Conservation (phyloP, 345 rosid species). For the Excoecaria cochinchinensis region DNA sequence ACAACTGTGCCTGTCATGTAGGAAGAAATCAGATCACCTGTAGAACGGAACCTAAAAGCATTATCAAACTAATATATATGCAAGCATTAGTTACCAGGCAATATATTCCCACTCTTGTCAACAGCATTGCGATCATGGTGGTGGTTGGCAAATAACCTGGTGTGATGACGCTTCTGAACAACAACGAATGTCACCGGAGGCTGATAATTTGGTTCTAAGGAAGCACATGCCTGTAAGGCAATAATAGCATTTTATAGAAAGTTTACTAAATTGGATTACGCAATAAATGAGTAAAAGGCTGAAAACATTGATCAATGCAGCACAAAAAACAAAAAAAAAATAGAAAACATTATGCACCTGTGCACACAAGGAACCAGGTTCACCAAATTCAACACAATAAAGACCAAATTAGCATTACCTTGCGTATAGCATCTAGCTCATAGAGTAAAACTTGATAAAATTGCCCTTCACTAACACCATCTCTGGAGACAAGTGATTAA, state of each 20-base stretch:
- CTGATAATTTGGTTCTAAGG: constrained; percentile 96
- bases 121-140: constrained; percentile 68
- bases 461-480: constrained; percentile 98
- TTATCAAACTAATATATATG: neutral
- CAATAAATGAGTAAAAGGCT: neutral
- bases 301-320: neutral
- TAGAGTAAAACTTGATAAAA: constrained; percentile 90
- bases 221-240: constrained; percentile 76
- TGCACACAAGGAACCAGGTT: too few relatives aligned
- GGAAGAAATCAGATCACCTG: neutral
- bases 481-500: constrained; percentile 43
- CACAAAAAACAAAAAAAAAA: too few relatives aligned
- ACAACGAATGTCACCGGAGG: constrained; percentile 98
- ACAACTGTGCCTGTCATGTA: constrained; percentile 75
- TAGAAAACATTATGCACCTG: too few relatives aligned
- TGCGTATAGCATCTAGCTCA: constrained; percentile 96
- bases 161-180: constrained; percentile 99
- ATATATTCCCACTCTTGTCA: constrained; percentile 88
- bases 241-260: neutral
- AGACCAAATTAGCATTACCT: constrained; percentile 42
- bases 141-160: constrained; percentile 87
- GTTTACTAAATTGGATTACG: neutral
- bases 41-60: neutral
- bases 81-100: constrained; percentile 60
- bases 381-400: neutral